Base-by-base conservation (phyloP, 139 green algal genomes). In the Chlorella sp. region DNA sequence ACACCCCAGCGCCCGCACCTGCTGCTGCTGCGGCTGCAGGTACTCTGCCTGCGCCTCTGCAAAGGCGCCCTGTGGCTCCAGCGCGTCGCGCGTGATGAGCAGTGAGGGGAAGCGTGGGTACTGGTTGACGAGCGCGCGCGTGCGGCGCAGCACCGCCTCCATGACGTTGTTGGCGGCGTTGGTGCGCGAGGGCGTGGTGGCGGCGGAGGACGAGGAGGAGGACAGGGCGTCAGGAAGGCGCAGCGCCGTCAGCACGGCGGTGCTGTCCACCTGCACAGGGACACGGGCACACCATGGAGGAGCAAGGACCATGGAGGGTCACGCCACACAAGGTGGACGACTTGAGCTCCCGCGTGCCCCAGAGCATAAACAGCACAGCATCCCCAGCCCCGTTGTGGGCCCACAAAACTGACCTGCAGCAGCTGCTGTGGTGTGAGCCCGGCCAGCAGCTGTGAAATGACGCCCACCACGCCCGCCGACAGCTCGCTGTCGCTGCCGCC, bases 51-150 rank as follows among this genome's bases (percentile, higher is more conserved):
- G 93, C 10, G 93, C 88, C 75, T 93, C 84, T 0, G 94, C 94
- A 80, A 98, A 98, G 0, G 83, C 61, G 29, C 94, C 94, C 70
- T 87, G 79, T 2, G 87, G 82, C n/a, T 59, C 27, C 20, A 94
- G 72, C 5, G 31, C 67, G 33, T 88, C 76, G 0, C 77, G 70
- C 0, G 73, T 81, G 61, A 99, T 88, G 34, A 91, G 42, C 50
- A 99, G 78, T 0, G 89, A 96, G n/a, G 95, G 95, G 77, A 99
- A 99, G 17, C 49, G 71, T 1, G 88, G 85, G 35, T 88, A 78
- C 32, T 87, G 17, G 61, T 69, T 31, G 31, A 29, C 67, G n/a
- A 95, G 74, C 74, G 76, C 34, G 4, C 82, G 73, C 30, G 83
- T 80, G 5, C 87, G 86, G 36, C 85, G 88, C 67, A 88, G 84